Percentiles rank a stretch among this genome's conserved stretches.
Conservation (phyloP, 495 filamentous ascomycete genomes). For the Tuber magnatum region DNA sequence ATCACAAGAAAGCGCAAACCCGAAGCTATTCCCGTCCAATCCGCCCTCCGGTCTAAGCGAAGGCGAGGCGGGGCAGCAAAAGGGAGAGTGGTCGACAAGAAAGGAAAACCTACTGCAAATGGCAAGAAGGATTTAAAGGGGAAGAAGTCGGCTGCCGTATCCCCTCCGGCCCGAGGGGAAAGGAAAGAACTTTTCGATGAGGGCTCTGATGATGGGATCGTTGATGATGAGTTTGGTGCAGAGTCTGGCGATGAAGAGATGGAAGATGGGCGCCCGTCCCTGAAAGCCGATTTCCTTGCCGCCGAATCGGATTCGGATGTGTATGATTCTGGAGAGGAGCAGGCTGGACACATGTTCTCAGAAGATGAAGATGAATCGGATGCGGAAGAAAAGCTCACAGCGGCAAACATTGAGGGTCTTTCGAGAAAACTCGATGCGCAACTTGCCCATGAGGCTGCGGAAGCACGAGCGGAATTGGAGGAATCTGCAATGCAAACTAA, state of each 20-base stretch:
- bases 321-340: slow-evolving; percentile 67
- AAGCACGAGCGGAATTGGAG: slow-evolving; percentile 72
- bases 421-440: slow-evolving; percentile 71
- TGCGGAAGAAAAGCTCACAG: slow-evolving; percentile 82
- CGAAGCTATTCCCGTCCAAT: slow-evolving; percentile 6
- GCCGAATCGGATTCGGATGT: slow-evolving; percentile 55
- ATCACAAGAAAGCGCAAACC: slow-evolving; percentile 50
- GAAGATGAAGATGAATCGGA: slow-evolving; percentile 90
- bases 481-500: slow-evolving; percentile 91
- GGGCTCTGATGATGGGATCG: slow-evolving; percentile 47
- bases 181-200: slow-evolving; percentile 35
- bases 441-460: slow-evolving; percentile 61
- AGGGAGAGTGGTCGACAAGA: slow-evolving; percentile 27
- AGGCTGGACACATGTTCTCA: slow-evolving; percentile 65
- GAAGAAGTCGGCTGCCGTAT: slow-evolving; percentile 42
- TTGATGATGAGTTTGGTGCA: slow-evolving; percentile 50
- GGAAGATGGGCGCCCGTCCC: slow-evolving; percentile 40
- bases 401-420: slow-evolving; percentile 90
- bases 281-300: slow-evolving; percentile 54
- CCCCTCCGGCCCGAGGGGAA: slow-evolving; percentile 35
- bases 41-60: slow-evolving; percentile 19
- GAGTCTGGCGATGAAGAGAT: slow-evolving; percentile 53
- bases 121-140: slow-evolving; percentile 39
- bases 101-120: slow-evolving; percentile 35
- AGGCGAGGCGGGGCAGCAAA: slow-evolving; percentile 43